phyloP scores from a whole-genome alignment of 78 protist genomes.

The Dictyostelium citrinum region DNA sequence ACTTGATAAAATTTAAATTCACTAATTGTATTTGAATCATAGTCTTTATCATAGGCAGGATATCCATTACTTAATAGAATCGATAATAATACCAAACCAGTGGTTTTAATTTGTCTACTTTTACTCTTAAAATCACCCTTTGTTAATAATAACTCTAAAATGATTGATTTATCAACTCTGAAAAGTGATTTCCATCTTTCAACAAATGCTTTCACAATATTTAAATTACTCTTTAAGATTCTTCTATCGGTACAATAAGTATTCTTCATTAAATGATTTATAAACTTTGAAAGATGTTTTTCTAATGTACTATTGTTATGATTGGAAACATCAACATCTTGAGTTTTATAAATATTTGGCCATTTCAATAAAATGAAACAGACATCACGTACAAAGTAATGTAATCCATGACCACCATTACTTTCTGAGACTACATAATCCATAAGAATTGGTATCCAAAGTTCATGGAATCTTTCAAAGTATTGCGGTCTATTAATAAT shows the following conservation, averaged over 20 bases:
- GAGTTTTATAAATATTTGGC: conserved; percentile 29
- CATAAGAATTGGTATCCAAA: conserved; percentile 59
- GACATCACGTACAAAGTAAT: conserved; percentile 81
- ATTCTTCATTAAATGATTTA: conserved; percentile 60
- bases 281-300: not conserved
- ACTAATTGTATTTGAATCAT: not conserved
- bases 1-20: conserved; percentile 72
- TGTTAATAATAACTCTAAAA: conserved; percentile 3
- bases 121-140: conserved; percentile 49
- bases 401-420: conserved; percentile 74
- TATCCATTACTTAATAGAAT: conserved; percentile 44
- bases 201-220: conserved; percentile 42
- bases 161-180: not conserved
- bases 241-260: conserved; percentile 16
- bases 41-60: conserved; percentile 32
- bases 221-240: conserved; percentile 58
- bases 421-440: conserved; percentile 10
- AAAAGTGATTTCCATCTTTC: conserved; percentile 75
- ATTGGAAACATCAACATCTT: not conserved
- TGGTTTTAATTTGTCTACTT: conserved; percentile 9
- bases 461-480: conserved; percentile 47
- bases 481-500: conserved; percentile 72
- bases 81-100: conserved; percentile 67
- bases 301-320: not conserved
- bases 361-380: conserved; percentile 34